Evolutionary conservation across 768 basidiomycete species (phyloP).

Genomic region (Brasilioporus rufonigricans): DNA sequence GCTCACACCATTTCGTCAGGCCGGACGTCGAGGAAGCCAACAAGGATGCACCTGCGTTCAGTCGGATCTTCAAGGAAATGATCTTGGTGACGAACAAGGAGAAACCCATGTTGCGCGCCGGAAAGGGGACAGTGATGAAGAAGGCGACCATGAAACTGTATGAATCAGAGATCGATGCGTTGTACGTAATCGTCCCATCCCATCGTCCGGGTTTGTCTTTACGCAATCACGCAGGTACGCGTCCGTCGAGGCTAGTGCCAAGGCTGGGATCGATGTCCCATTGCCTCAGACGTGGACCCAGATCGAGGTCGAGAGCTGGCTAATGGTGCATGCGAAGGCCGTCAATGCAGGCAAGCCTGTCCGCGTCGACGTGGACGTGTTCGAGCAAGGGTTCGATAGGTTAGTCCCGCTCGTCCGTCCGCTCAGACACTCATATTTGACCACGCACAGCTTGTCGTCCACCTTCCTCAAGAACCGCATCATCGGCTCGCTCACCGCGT

Average conservation of each 20-base stretch:
- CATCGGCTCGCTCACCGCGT: no score
- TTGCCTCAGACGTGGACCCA: constrained; percentile 25
- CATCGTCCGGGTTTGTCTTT: not conserved
- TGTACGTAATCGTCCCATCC: constrained; percentile 32
- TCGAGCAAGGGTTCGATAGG: constrained; percentile 39
- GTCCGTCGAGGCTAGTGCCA: constrained; percentile 24
- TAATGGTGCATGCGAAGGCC: constrained; percentile 21
- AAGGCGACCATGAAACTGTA: constrained; percentile 41
- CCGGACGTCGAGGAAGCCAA: constrained; percentile 43
- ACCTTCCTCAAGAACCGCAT: constrained; percentile 40
- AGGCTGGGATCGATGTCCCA: constrained; percentile 20
- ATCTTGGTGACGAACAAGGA: constrained; percentile 42
- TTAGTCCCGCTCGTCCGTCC: not conserved
- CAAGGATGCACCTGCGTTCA: constrained; percentile 36
- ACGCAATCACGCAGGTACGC: constrained; percentile 24
- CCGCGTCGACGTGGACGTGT: constrained; percentile 19
- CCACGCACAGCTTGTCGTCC: constrained; percentile 29
- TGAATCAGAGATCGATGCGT: constrained; percentile 42
- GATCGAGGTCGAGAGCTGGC: constrained; percentile 24
- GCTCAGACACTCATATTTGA: not conserved
- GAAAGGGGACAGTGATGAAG: constrained; percentile 46
- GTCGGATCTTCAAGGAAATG: constrained; percentile 51
- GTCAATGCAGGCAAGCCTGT: constrained; percentile 9
- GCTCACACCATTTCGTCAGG: constrained; percentile 19
- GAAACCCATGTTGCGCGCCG: constrained; percentile 43